phyloP scores from a whole-genome alignment of 73 alveolate genomes.

The Effrenium voratum region DNA sequence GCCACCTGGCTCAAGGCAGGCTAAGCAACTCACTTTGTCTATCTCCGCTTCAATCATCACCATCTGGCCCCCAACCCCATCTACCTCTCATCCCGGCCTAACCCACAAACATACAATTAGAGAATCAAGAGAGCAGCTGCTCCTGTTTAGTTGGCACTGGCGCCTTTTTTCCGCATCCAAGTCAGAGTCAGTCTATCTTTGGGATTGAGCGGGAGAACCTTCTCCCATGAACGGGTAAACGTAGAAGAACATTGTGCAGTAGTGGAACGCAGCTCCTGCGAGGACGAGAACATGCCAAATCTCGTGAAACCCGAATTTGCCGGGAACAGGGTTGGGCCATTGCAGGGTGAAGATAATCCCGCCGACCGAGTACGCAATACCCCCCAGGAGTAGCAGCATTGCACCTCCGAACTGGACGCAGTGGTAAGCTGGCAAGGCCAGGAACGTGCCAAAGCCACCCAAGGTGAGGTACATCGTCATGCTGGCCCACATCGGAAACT shows the following conservation, averaged over 20 bases:
- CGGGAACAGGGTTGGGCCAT: conserved; percentile 72
- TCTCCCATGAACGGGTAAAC: conserved; percentile 45
- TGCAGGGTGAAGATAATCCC: conserved; percentile 72
- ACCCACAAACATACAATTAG: too few species aligned
- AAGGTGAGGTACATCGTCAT: conserved; percentile 81
- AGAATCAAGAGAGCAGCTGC: too few species aligned
- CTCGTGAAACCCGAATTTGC: conserved; percentile 80
- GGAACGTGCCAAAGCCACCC: conserved; percentile 57
- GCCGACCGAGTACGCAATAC: conserved; percentile 55
- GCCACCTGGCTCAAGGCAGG: conserved; percentile 27
- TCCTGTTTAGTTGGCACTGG: too few species aligned
- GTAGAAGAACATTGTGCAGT: conserved; percentile 32
- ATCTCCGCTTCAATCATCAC: too few species aligned
- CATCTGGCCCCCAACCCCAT: too few species aligned
- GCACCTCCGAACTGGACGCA: conserved; percentile 70
- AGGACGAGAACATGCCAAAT: conserved; percentile 80
- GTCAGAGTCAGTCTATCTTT: too few species aligned
- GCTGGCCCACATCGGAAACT: conserved; percentile 91
- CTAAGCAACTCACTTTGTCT: too few species aligned
- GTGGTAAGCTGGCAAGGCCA: conserved; percentile 49
- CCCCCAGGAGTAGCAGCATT: conserved; percentile 74
- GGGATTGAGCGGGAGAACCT: background rate
- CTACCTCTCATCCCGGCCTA: too few species aligned
- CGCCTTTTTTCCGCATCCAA: too few species aligned
- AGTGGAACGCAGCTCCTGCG: conserved; percentile 76